Evolutionary conservation across 352 stramenopile species (phyloP), one percentile per base, ranked within the genome.

Genomic region (Phytopythium montanum): DNA sequence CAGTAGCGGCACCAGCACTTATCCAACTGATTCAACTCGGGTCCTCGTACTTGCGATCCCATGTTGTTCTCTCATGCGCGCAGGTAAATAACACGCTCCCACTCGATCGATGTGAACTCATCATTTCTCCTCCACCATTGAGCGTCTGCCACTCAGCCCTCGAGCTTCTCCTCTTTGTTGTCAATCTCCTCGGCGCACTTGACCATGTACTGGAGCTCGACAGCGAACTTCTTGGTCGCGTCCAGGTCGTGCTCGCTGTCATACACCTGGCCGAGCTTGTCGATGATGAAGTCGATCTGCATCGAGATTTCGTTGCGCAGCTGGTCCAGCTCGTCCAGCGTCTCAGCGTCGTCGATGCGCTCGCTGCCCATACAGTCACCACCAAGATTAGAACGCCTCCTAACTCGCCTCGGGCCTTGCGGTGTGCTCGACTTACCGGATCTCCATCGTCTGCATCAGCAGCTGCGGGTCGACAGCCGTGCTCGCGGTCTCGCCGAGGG

Each of bases 131-230:
- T 25, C 8, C 21, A 8, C 12, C 12, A 36, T 36, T 13, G 21
- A 14, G 46, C 25, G 4, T 10, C 49, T 6, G 18, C 14, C n/a
- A 23, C 9, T 60, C 62, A 70, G n/a, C 68, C 72, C 12, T 59
- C 78, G 39, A 92, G 66, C 62, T 87, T 72, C 53, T 95, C 86
- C 67, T 95, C 81, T 46, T 71, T 80, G 29, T 69, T 63, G 38
- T 92, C 79, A 34, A 92, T 87, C 60, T 92, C 86, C 68, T 93
- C 82, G 50, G 75, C 80, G 57, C 85, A 91, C 66, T 93, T 95
- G 59, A 92, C 75, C 79, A 95, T 87, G 64, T 95, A 95, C 65
- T 95, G 83, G 34, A 95, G 68, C 65, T 93, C 78, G 25, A 95
- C 73, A 1, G 84, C 83, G 54, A 80, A 79, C 45, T 78, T 68